Evolutionary conservation across 306 rosid species (phyloP).

Genomic region (Senna tora): DNA sequence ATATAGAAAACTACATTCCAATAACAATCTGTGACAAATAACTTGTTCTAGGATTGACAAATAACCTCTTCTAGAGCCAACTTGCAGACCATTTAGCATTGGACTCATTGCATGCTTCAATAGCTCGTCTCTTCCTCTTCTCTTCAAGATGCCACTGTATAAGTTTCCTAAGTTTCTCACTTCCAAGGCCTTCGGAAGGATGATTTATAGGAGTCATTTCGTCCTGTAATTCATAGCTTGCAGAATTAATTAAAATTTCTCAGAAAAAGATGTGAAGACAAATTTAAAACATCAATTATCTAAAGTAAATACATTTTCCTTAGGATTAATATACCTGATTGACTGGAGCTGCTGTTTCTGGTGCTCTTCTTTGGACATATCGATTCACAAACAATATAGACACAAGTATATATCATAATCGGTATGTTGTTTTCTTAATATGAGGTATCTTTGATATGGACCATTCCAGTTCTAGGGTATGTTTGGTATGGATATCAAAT

Average conservation of each 20-base stretch:
- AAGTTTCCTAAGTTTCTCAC: conserved; percentile 66
- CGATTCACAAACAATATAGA: too few species aligned
- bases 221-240: conserved; percentile 69
- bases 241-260: conserved; percentile 33
- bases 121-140: conserved; percentile 81
- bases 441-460: too few species aligned
- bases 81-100: conserved; percentile 83
- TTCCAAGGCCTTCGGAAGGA: conserved; percentile 78
- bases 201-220: conserved; percentile 86
- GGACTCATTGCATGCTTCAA: conserved; percentile 89
- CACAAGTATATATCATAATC: too few species aligned
- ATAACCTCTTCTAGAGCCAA: conserved; percentile 94
- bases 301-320: conserved; percentile 55
- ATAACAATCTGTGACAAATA: conserved; percentile 30
- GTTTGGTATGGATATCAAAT: too few species aligned
- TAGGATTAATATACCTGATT: too few species aligned
- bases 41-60: conserved; percentile 99
- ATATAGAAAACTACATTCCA: conserved; percentile 1
- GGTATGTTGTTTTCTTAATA: too few species aligned
- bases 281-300: not conserved
- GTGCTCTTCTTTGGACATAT: too few species aligned
- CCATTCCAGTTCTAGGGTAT: too few species aligned
- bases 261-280: not conserved
- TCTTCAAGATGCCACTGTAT: conserved; percentile 66
- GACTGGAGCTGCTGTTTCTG: too few species aligned